Base-by-base conservation (phyloP, 1,284 basidiomycete species). In the Sporisorium exsertum region DNA sequence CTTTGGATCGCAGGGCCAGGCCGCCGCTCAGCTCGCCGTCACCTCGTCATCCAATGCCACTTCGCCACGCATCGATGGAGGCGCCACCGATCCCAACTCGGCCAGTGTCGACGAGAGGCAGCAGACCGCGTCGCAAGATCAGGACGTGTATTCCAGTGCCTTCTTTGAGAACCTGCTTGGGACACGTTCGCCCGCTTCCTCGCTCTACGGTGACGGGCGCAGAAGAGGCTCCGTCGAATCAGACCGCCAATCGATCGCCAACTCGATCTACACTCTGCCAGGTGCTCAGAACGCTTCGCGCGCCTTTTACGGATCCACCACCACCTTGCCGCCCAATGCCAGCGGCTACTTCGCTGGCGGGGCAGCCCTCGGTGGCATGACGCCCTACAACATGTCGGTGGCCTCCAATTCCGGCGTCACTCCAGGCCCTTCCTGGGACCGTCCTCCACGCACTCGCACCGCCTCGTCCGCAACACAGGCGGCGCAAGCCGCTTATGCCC, bases 141-240 rank as follows among this genome's bases (percentile, higher is more conserved):
- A 74, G 40, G 66, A 74, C 47, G 63, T 74, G 33, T 74, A 74
- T 40, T 74, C 72, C 12, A 69, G 56, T 29, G 72, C 60, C n/a
- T 75, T 75, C 52, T 75, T 71, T 37, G 67, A 75, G 7, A 67
- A 67, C 20, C 46, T 75, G 50, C 68, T 75, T 5, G 60, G 64
- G 26, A 45, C 62, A 2, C 65, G 62, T 40, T 81, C 80, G 10
- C 77, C 72, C 3, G 76, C 78, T 4, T 81, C 80, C 13, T 81
- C 80, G 16, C 64, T 80, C 57, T 80, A 80, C 42, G 78, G 70
- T 49, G 77, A 74, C 16, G 68, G 54, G 8, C 59, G 77, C 20
- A 65, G 77, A 24, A 59, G 73, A 45, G 76, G 68, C 24, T 81
- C 80, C 7, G 63, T 79, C 35, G 80, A 81, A 52, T 81, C 80